These are phyloP conservation scores for Lasiosphaeriaceae sp. DNA, from an alignment of 495 filamentous ascomycete species.

Conservation along the genomic window DNA sequence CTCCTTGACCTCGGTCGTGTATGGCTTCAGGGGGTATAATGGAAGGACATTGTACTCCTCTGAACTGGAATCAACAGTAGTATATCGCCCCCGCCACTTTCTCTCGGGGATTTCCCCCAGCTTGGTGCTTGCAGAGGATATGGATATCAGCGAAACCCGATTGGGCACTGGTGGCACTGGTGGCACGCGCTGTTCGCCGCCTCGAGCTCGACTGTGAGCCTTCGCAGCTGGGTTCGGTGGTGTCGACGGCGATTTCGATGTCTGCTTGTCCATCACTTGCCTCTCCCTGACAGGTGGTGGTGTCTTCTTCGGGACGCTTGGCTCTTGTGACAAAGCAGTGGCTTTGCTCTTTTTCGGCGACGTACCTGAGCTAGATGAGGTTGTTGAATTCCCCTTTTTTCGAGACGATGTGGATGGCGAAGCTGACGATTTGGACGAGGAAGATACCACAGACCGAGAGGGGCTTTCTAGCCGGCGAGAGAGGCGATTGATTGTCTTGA, in stretches of 20 bases:
- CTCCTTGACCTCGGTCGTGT: conserved; percentile 24
- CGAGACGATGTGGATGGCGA: conserved; percentile 11
- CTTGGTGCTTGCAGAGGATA: conserved; percentile 32
- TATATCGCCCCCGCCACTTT: conserved; percentile 19
- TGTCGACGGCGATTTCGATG: not conserved
- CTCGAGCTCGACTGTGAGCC: not conserved
- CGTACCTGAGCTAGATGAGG: conserved; percentile 7
- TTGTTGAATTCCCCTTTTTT: conserved; percentile 4
- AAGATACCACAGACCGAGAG: conserved; percentile 14
- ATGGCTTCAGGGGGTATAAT: conserved; percentile 29
- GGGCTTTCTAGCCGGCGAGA: conserved; percentile 26
- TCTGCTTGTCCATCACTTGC: not conserved
- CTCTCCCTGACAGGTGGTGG: not conserved
- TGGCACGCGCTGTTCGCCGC: not conserved
- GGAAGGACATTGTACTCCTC: conserved; percentile 29
- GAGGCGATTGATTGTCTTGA: conserved; percentile 31
- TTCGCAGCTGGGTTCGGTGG: not conserved
- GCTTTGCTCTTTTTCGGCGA: not conserved
- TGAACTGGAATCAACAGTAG: conserved; percentile 7
- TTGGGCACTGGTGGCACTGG: conserved; percentile 5
- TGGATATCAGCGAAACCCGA: conserved; percentile 28
- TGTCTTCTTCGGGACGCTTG: not conserved
- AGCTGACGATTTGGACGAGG: conserved; percentile 13
- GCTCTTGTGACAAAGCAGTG: not conserved
- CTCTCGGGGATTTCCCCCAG: conserved; percentile 33